phyloP scores from a whole-genome alignment of 805 yeast genomes.

The Maudiozyma bulderi region DNA sequence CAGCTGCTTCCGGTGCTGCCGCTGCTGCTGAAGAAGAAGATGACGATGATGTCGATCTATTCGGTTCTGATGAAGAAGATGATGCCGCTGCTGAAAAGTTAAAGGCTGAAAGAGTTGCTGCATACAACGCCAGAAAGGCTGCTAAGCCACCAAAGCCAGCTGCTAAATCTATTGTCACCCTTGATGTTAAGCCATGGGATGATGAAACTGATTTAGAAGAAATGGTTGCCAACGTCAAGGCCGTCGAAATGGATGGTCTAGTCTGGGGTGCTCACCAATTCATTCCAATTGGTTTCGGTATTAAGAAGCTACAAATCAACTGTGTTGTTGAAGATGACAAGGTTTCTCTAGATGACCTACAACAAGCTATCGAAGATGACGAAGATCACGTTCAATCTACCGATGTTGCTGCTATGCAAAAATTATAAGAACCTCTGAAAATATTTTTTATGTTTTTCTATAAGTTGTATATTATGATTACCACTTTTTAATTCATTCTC shows the following conservation, averaged over 20 bases:
- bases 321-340: slow-evolving; percentile 94
- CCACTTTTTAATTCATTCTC: neutral
- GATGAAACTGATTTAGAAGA: slow-evolving; percentile 95
- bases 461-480: neutral
- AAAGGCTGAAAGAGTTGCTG: slow-evolving; percentile 96
- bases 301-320: slow-evolving; percentile 98
- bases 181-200: slow-evolving; percentile 99
- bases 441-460: neutral
- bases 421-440: slow-evolving; percentile 50
- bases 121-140: slow-evolving; percentile 95
- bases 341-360: slow-evolving; percentile 89
- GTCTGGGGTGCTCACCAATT: slow-evolving; percentile 96
- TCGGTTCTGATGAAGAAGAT: slow-evolving; percentile 89
- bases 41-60: slow-evolving; percentile 89
- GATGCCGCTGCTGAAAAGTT: slow-evolving; percentile 96
- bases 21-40: slow-evolving; percentile 53
- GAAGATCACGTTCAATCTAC: slow-evolving; percentile 99
- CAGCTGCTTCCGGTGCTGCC: slow-evolving; percentile 55
- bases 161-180: slow-evolving; percentile 93
- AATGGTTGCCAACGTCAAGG: slow-evolving; percentile 77
- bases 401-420: slow-evolving; percentile 97
- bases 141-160: slow-evolving; percentile 96
- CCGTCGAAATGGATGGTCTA: slow-evolving; percentile 84
- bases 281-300: slow-evolving; percentile 98
- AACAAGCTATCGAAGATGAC: slow-evolving; percentile 65